Conservation (phyloP, 371 early-diverging fungal genomes). For the Mortierella sp. region DNA sequence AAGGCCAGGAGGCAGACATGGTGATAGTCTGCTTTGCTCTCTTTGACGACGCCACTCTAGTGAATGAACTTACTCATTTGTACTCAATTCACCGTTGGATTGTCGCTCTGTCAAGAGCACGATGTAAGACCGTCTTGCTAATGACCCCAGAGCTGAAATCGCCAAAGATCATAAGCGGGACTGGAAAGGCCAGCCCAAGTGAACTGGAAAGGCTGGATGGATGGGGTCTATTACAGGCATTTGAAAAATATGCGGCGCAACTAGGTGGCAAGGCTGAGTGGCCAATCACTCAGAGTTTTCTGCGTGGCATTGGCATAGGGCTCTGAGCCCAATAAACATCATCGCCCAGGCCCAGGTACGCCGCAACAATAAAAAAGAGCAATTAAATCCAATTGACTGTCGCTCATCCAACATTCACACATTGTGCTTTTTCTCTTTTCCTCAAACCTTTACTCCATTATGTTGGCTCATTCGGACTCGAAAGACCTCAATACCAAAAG, state of each 20-base stretch:
- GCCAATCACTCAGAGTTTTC: slow-evolving; percentile 23
- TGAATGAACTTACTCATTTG: slow-evolving; percentile 57
- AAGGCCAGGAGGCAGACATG: slow-evolving; percentile 71
- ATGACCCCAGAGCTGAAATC: slow-evolving; percentile 61
- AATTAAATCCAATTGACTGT: too few species aligned
- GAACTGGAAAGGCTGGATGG: slow-evolving; percentile 38
- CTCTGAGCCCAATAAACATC: too few species aligned
- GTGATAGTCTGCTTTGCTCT: slow-evolving; percentile 68
- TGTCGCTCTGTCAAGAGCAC: slow-evolving; percentile 69
- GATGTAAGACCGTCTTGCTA: slow-evolving; percentile 67
- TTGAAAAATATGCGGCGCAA: slow-evolving; percentile 39
- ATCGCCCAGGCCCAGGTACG: too few species aligned
- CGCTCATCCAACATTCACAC: too few species aligned
- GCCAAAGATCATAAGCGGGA: slow-evolving; percentile 42
- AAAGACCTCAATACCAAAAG: slow-evolving; percentile 12
- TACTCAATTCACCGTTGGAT: slow-evolving; percentile 70
- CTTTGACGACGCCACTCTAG: slow-evolving; percentile 41
- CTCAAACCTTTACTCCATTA: not conserved
- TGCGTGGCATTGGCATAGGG: slow-evolving; percentile 12
- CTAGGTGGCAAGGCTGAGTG: slow-evolving; percentile 35
- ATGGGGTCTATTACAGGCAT: slow-evolving; percentile 51
- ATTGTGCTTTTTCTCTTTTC: too few species aligned
- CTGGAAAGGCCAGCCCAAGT: slow-evolving; percentile 15
- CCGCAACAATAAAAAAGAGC: too few species aligned
- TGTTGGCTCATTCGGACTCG: slow-evolving; percentile 29